Evolutionary conservation across 164 flowering plant genomes (phyloP).

Genomic region (Warburgia ugandensis): DNA sequence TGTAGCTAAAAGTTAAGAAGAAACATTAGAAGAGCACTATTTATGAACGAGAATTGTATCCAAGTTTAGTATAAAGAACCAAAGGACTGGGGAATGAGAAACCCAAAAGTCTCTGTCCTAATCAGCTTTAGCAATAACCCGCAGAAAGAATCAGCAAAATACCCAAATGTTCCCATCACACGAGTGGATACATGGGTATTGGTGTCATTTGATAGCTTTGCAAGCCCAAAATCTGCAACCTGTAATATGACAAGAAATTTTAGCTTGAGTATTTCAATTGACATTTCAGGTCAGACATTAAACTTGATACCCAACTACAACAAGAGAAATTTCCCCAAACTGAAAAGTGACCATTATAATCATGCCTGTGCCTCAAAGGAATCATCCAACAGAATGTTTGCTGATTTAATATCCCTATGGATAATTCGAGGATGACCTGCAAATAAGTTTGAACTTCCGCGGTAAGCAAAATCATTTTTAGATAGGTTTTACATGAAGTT

Average conservation of each 20-base stretch:
- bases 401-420: conserved; percentile 77
- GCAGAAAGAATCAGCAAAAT: conserved; percentile 14
- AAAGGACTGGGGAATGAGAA: neutral
- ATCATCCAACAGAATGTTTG: conserved; percentile 64
- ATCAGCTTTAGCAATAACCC: neutral
- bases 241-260: conserved; percentile 21
- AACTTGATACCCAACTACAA: neutral
- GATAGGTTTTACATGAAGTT: neutral
- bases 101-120: too few relatives aligned
- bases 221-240: conserved; percentile 88
- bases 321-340: neutral
- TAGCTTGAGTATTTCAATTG: too few relatives aligned
- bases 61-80: neutral
- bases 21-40: too few relatives aligned
- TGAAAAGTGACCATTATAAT: neutral
- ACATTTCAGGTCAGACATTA: neutral
- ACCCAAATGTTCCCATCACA: conserved; percentile 90
- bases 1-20: conserved; percentile 42
- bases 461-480: neutral
- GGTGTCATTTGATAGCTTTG: conserved; percentile 45
- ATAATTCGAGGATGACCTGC: conserved; percentile 80
- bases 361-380: conserved; percentile 66
- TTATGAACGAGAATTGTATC: too few relatives aligned
- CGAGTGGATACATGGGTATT: conserved; percentile 66
- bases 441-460: neutral